Conservation (phyloP, 331 rosid species). For the Pyrus hybrid region DNA sequence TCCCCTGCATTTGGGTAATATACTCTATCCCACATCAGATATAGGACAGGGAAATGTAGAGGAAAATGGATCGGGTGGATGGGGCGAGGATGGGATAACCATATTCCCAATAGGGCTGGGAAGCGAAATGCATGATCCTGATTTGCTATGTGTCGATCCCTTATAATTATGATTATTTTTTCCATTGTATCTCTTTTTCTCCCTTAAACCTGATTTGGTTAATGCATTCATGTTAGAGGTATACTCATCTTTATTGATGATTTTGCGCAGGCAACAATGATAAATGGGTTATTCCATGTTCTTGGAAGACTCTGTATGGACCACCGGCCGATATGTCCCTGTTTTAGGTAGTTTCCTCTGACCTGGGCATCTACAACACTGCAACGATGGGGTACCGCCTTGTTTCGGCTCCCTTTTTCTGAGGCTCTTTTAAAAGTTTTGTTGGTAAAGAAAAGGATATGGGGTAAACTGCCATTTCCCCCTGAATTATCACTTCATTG, state of each 20-base stretch:
- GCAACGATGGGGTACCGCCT: not conserved
- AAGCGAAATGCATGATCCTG: too few relatives aligned
- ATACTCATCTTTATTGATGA: not conserved
- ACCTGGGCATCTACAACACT: not conserved
- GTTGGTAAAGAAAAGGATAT: too few relatives aligned
- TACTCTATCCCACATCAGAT: not conserved
- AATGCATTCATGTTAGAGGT: not conserved
- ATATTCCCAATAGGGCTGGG: too few relatives aligned
- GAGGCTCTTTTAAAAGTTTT: not conserved
- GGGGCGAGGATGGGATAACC: too few relatives aligned
- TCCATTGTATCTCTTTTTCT: not conserved
- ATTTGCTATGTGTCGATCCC: not conserved
- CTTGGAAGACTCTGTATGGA: slow-evolving; percentile 9
- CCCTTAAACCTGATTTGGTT: not conserved
- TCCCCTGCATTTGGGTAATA: not conserved
- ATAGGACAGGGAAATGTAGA: not conserved
- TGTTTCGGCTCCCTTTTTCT: not conserved
- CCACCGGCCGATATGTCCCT: slow-evolving; percentile 5
- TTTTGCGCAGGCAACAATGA: not conserved
- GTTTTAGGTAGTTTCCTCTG: not conserved
- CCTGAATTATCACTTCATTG: too few relatives aligned
- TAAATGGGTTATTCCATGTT: not conserved
- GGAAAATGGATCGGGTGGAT: not conserved
- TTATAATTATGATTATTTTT: not conserved
- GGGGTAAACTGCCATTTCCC: too few relatives aligned